Percentiles rank a stretch among this genome's conserved stretches.
phyloP scores from a whole-genome alignment of 192 early-diverging fungal species.

The Coemansia sp. region DNA sequence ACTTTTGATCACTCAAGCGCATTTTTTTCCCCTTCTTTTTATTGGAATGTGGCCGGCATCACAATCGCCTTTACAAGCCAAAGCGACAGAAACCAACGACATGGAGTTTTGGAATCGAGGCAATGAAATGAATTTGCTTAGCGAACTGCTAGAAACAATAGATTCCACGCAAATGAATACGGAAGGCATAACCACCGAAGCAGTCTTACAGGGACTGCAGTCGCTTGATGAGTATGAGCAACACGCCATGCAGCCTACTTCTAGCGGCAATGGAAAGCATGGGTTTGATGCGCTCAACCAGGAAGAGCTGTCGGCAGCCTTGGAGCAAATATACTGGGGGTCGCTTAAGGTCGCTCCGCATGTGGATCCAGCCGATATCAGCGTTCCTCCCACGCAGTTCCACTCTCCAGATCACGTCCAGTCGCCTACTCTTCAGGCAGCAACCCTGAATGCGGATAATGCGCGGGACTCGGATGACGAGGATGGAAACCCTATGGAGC shows the following conservation, averaged over 20 bases:
- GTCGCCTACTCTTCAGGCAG: conserved; percentile 4
- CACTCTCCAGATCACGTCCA: conserved; percentile 12
- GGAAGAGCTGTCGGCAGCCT: conserved; percentile 44
- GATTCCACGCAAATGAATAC: not conserved
- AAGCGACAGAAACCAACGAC: too few relatives aligned
- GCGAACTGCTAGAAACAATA: not conserved
- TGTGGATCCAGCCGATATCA: conserved; percentile 5
- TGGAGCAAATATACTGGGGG: conserved; percentile 47
- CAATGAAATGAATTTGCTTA: not conserved
- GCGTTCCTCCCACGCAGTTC: conserved; percentile 1
- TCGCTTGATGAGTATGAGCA: conserved; percentile 49
- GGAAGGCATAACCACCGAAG: conserved; percentile 26
- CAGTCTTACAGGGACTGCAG: conserved; percentile 26
- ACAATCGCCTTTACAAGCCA: not conserved
- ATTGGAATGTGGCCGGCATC: conserved; percentile 1
- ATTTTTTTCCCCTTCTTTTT: not conserved
- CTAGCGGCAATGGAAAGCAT: not conserved
- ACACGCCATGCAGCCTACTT: conserved; percentile 20
- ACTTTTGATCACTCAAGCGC: not conserved
- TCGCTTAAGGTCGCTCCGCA: conserved; percentile 22
- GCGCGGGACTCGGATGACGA: not conserved
- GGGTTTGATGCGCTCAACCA: conserved; percentile 30
- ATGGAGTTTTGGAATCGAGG: not conserved
- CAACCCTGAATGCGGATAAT: too few relatives aligned
- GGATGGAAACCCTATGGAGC: conserved; percentile 33